Evolutionary conservation across 106 monocot genomes (phyloP).

Genomic region (Ottelia alismoides): DNA sequence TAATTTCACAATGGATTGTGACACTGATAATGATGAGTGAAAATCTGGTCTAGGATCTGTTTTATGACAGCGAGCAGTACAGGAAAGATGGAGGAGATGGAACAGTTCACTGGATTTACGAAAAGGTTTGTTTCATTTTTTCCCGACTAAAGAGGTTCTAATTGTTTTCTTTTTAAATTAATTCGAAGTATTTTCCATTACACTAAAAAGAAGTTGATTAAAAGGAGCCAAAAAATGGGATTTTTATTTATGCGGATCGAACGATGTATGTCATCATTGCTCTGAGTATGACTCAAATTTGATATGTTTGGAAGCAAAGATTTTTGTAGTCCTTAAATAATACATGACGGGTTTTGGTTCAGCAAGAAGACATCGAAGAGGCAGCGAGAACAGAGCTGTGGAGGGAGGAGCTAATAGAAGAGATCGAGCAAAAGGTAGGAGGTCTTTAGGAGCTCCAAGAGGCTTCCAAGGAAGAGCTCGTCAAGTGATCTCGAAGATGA

Average conservation of each 20-base stretch:
- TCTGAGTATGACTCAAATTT: too few species aligned
- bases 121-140: slow-evolving; percentile 32
- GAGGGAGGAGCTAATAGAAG: slow-evolving; percentile 88
- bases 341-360: slow-evolving; percentile 3
- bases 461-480: slow-evolving; percentile 58
- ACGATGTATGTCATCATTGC: not conserved
- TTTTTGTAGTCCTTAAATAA: not conserved
- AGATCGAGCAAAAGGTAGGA: slow-evolving; percentile 87
- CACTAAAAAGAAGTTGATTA: too few species aligned
- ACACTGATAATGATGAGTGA: not conserved
- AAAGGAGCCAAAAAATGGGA: too few species aligned
- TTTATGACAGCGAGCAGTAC: slow-evolving; percentile 77
- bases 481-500: too few species aligned
- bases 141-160: too few species aligned
- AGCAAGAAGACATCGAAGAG: slow-evolving; percentile 94
- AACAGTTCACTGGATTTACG: slow-evolving; percentile 73
- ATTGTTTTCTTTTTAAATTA: too few species aligned
- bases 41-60: slow-evolving; percentile 46
- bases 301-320: not conserved
- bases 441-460: slow-evolving; percentile 77
- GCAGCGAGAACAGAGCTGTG: slow-evolving; percentile 56
- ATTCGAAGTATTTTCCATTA: too few species aligned
- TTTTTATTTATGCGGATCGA: too few species aligned
- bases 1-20: not conserved
- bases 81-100: slow-evolving; percentile 88